phyloP scores from a whole-genome alignment of 805 yeast species.

The Metschnikowia corniflorae region DNA sequence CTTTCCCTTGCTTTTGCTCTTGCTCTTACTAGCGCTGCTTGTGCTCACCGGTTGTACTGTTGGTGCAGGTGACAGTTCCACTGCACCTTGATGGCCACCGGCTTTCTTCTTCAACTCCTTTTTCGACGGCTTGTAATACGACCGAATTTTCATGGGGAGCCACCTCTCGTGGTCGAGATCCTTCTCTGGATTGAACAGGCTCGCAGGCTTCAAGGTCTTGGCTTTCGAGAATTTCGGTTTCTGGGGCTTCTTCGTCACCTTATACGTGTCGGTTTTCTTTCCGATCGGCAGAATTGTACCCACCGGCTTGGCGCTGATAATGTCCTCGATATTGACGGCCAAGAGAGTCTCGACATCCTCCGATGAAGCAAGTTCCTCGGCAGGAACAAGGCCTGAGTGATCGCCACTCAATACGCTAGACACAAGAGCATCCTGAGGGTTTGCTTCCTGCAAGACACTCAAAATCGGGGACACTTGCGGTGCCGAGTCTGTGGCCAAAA shows the following conservation, averaged over 20 bases:
- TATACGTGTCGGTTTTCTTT: constrained; percentile 8
- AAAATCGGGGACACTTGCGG: constrained; percentile 20
- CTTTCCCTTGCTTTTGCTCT: constrained; percentile 21
- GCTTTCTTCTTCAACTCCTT: constrained; percentile 16
- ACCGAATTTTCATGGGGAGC: constrained; percentile 84
- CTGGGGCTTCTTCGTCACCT: constrained; percentile 23
- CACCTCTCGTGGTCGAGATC: constrained; percentile 69
- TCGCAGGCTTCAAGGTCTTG: constrained; percentile 14
- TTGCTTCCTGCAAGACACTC: constrained; percentile 17
- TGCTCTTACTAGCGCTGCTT: constrained; percentile 10
- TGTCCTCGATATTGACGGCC: constrained; percentile 25
- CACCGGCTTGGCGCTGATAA: constrained; percentile 13
- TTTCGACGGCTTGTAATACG: constrained; percentile 70
- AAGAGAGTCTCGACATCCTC: constrained; percentile 31
- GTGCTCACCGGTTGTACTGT: constrained; percentile 19
- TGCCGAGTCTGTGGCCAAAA: constrained; percentile 19
- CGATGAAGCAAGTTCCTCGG: constrained; percentile 19
- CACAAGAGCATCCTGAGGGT: constrained; percentile 25
- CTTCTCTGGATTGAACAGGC: constrained; percentile 13
- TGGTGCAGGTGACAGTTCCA: constrained; percentile 19
- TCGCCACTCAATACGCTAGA: constrained; percentile 20
- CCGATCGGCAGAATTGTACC: not conserved
- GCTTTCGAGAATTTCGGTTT: constrained; percentile 17
- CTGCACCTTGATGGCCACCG: constrained; percentile 20
- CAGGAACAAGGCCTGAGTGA: constrained; percentile 18